Evolutionary conservation across 306 rosid species (phyloP).

Genomic region (Rubus idaeus): DNA sequence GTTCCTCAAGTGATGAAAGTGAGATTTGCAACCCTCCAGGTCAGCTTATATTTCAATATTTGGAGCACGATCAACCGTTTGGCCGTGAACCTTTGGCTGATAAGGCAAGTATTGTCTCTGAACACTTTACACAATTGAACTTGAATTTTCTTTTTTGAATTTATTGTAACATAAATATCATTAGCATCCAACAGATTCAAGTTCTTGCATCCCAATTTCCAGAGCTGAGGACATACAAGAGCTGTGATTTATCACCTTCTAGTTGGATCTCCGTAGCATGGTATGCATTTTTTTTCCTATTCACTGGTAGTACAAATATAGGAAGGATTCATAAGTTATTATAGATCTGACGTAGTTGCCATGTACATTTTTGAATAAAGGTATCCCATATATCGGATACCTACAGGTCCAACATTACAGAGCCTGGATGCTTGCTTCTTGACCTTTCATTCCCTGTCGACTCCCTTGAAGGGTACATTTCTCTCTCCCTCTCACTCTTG

Average conservation of each 20-base stretch:
- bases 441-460: conserved; percentile 74
- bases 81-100: conserved; percentile 82
- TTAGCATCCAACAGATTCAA: conserved; percentile 55
- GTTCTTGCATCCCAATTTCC: conserved; percentile 73
- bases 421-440: conserved; percentile 84
- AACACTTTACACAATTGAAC: conserved; percentile 3
- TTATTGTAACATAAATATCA: conserved; percentile 25
- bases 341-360: conserved; percentile 19
- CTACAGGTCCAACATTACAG: conserved; percentile 87
- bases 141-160: not conserved
- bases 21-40: conserved; percentile 63
- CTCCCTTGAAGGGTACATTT: conserved; percentile 52
- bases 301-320: conserved; percentile 1
- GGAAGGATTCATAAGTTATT: conserved; percentile 4
- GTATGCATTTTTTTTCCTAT: conserved; percentile 38
- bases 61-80: conserved; percentile 76
- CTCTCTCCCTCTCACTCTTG: conserved; percentile 18
- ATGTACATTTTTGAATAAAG: conserved; percentile 36
- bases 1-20: conserved; percentile 71
- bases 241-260: conserved; percentile 84
- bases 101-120: conserved; percentile 57
- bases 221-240: conserved; percentile 66
- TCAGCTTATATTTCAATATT: conserved; percentile 65
- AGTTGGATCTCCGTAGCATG: conserved; percentile 94
- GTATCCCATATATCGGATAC: conserved; percentile 96